phyloP scores from a whole-genome alignment of 306 rosid species.

The Hylodesmum podocarpum region DNA sequence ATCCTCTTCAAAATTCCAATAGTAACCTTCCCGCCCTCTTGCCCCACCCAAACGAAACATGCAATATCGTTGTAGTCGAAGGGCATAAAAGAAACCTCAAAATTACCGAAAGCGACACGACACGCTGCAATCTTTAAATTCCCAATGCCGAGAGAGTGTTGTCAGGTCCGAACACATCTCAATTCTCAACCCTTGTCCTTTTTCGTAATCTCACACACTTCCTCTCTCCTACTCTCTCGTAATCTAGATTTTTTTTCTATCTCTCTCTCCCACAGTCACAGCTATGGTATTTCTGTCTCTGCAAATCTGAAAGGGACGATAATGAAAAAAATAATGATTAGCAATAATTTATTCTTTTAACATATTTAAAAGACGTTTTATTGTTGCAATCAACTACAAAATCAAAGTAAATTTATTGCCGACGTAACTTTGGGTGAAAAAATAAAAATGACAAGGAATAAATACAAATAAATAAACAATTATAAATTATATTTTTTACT shows the following conservation, averaged over 20 bases:
- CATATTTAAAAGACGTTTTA: no score
- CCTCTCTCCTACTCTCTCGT: neutral
- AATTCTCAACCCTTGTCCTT: constrained; percentile 34
- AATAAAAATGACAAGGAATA: no score
- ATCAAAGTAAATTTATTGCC: no score
- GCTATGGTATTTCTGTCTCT: constrained; percentile 1
- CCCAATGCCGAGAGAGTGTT: constrained; percentile 33
- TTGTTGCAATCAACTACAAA: no score
- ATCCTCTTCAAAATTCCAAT: neutral
- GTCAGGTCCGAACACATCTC: constrained; percentile 25
- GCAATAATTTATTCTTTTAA: no score
- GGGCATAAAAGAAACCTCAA: constrained; percentile 7
- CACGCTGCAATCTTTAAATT: constrained; percentile 26
- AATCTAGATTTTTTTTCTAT: neutral
- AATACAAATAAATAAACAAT: no score
- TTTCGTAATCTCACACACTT: constrained; percentile 25
- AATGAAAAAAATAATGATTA: neutral
- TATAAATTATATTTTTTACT: no score
- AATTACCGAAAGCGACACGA: constrained; percentile 33
- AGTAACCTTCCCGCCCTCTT: neutral
- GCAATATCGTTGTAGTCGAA: neutral
- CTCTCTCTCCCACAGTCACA: neutral
- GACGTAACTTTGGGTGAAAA: no score
- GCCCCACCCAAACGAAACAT: neutral
- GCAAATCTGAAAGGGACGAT: neutral